A percentile compares a stretch with the other conserved stretches of the same genome.
phyloP scores from a whole-genome alignment of 371 early-diverging fungal genomes.

The Mucor circinelloides region DNA sequence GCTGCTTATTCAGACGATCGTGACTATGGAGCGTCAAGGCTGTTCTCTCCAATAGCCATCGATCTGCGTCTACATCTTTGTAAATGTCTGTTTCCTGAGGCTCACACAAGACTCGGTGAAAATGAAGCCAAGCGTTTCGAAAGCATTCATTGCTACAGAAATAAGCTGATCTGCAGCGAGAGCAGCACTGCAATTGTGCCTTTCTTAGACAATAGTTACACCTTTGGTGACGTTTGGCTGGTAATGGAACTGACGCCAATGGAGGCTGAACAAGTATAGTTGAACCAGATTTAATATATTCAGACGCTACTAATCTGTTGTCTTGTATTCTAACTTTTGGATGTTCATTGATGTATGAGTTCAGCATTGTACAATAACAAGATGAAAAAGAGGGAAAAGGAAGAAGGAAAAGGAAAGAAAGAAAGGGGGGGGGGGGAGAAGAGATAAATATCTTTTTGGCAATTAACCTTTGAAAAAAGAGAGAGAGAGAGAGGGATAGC shows the following conservation, averaged over 20 bases:
- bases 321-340: conserved; percentile 2
- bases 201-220: conserved; percentile 48
- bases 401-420: conserved; percentile 1
- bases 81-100: conserved; percentile 44
- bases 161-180: conserved; percentile 50
- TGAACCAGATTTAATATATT: conserved; percentile 28
- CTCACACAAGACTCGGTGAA: conserved; percentile 45
- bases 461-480: neutral
- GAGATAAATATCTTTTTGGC: neutral
- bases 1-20: conserved; percentile 50
- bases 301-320: conserved; percentile 9
- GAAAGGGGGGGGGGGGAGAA: neutral
- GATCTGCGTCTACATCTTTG: conserved; percentile 43
- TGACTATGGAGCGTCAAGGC: conserved; percentile 51
- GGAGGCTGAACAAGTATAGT: conserved; percentile 33
- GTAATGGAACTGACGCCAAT: conserved; percentile 43
- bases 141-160: conserved; percentile 53
- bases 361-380: neutral
- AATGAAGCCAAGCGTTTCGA: conserved; percentile 50
- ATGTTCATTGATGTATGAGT: conserved; percentile 12
- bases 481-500: neutral
- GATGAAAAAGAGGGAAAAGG: neutral
- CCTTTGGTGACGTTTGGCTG: conserved; percentile 41
- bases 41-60: conserved; percentile 47
- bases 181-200: conserved; percentile 49